Base-by-base conservation (phyloP, 805 yeast genomes). In the Clavispora phyllophila region DNA sequence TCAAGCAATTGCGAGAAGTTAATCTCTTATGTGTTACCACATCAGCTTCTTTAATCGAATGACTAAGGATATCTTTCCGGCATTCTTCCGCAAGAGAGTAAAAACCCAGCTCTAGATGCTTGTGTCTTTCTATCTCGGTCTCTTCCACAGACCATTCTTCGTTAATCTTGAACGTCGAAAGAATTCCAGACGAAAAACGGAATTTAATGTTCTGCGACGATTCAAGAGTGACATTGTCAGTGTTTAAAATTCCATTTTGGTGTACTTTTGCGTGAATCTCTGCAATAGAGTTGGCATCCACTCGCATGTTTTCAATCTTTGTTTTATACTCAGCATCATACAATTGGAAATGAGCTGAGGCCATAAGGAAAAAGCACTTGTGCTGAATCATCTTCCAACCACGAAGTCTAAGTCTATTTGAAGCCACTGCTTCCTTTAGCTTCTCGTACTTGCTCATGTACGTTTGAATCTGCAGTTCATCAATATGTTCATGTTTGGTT, bases 361-460 rank as follows among this genome's bases (percentile, higher is more conserved):
- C 97, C 20, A 85, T 66, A 47, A 88, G 78, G 56, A 90, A 91
- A 55, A 78, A 84, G 35, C 83, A 73, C 40, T 90, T 81, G 58
- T 93, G 97, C 13, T 87, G 62, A 9, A 79, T 54, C 39, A 87
- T 84, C 25, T 73, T 50, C 79, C 81, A 74, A 12, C 66, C 55
- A 47, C 85, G 62, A 9, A 75, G 53, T 40, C 73, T 65, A 8
- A 53, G 12, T 39, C 58, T 61, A 1, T 53, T 40, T 2, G 46
- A 29, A 13, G 52, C 48, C n/a, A 64, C 56, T 9, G 45, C 44
- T 9, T 66, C 73, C 39, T 59, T 58, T 38, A 41, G 31, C 23
- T 45, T 42, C 29, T 33, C 37, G 18, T 41, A 43, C 28, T 39
- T 36, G 2, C 37, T 14, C 33, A 48, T 32, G n/a, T 29, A 23